Evolutionary conservation across 768 basidiomycete species (phyloP).

Genomic region (Mycena latifolia): DNA sequence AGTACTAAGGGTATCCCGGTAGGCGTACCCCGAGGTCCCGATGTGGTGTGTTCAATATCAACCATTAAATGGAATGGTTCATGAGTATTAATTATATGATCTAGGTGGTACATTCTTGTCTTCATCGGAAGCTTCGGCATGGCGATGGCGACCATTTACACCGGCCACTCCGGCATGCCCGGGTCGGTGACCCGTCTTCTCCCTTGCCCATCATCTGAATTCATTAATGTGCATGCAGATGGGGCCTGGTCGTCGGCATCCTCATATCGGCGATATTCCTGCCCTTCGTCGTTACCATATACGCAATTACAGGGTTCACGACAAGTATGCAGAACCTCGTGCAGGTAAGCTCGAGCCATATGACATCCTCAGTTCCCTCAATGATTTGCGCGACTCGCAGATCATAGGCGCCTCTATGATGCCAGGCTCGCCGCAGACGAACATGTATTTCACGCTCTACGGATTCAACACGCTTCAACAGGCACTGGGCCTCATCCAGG

Average conservation of each 20-base stretch:
- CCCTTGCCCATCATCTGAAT: background rate
- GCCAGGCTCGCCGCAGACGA: constrained; percentile 74
- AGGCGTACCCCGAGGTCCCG: constrained; percentile 55
- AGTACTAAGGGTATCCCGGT: constrained; percentile 25
- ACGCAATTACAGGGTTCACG: constrained; percentile 61
- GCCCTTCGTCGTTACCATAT: constrained; percentile 67
- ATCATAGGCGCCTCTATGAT: constrained; percentile 70
- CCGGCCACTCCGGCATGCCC: constrained; percentile 64
- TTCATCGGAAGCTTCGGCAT: constrained; percentile 60
- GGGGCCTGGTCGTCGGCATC: constrained; percentile 64
- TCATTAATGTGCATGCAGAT: constrained; percentile 47
- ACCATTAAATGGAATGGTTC: background rate
- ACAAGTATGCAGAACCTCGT: constrained; percentile 63
- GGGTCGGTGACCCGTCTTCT: constrained; percentile 53
- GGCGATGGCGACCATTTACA: constrained; percentile 67
- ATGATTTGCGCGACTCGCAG: constrained; percentile 39
- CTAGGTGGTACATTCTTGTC: constrained; percentile 57
- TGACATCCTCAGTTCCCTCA: no score
- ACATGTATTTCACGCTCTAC: constrained; percentile 66
- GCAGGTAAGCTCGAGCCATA: constrained; percentile 49
- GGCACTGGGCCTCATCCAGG: constrained; percentile 55
- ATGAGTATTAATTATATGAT: background rate
- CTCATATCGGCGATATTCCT: constrained; percentile 62
- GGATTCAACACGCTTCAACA: constrained; percentile 49
- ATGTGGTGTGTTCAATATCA: constrained; percentile 54